phyloP scores from a whole-genome alignment of 2,329 filamentous ascomycete species.

The Sclerotinia nivalis region DNA sequence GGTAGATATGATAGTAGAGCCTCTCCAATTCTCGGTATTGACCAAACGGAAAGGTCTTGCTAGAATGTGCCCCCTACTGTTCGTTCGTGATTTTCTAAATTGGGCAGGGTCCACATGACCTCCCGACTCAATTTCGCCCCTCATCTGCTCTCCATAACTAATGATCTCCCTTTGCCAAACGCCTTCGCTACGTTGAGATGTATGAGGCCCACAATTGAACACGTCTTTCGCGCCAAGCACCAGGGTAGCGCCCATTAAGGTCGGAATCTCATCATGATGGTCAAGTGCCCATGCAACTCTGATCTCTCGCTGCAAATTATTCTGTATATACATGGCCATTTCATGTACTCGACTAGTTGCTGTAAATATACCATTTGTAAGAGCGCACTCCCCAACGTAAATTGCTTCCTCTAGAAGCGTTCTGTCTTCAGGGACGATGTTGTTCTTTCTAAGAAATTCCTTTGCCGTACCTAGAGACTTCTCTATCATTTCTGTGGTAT shows the following conservation, averaged over 20 bases:
- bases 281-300: constrained; percentile 69
- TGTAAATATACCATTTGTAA: constrained; percentile 62
- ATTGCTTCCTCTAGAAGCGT: constrained; percentile 64
- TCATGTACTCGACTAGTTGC: constrained; percentile 72
- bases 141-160: not conserved
- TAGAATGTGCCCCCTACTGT: constrained; percentile 24
- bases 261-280: constrained; percentile 45
- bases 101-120: not conserved
- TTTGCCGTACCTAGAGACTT: constrained; percentile 66
- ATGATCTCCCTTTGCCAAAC: not conserved
- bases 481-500: constrained; percentile 61
- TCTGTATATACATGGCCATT: constrained; percentile 69
- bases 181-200: constrained; percentile 19
- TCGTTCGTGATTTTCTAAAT: constrained; percentile 34
- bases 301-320: constrained; percentile 61
- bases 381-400: constrained; percentile 59
- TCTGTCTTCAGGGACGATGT: constrained; percentile 61
- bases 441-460: constrained; percentile 65
- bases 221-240: not conserved
- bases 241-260: constrained; percentile 53
- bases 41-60: not conserved
- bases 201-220: not conserved
- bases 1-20: constrained; percentile 61
- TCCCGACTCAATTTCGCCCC: not conserved
- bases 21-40: not conserved